Conservation (phyloP, 1,139 yeast genomes). For the Suhomyces coccinellae region DNA sequence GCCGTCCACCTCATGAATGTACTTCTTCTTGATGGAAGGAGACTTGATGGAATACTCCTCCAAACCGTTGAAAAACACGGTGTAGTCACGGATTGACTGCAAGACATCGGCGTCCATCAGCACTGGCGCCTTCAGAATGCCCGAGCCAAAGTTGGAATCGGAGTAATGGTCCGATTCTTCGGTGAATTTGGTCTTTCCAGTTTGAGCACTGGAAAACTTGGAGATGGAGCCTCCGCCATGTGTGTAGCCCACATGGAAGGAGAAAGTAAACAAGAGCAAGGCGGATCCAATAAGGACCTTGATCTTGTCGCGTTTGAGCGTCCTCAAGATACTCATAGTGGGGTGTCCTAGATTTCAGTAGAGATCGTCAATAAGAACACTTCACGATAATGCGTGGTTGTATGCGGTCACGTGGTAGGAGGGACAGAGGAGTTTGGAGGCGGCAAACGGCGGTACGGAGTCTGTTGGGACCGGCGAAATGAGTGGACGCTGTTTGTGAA, state of each 20-base stretch:
- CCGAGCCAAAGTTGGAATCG: conserved; percentile 1
- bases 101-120: conserved; percentile 1
- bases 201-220: too few species aligned
- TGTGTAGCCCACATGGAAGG: not conserved
- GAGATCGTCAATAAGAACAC: too few species aligned
- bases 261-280: conserved; percentile 1
- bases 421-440: too few species aligned
- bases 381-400: not conserved
- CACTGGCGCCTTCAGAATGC: not conserved
- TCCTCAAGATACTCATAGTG: conserved; percentile 11
- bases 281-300: conserved; percentile 11
- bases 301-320: conserved; percentile 15
- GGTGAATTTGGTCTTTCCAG: not conserved
- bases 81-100: conserved; percentile 28
- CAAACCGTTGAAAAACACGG: conserved; percentile 34
- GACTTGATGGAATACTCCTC: conserved; percentile 29
- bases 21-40: conserved; percentile 37
- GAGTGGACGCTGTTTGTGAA: too few species aligned
- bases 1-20: conserved; percentile 22
- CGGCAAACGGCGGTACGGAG: too few species aligned
- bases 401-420: not conserved
- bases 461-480: too few species aligned
- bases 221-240: not conserved
- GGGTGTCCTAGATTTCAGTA: too few species aligned
- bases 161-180: not conserved